phyloP scores from a whole-genome alignment of 2,329 filamentous ascomycete species.

The Rhynchosporium agropyri region DNA sequence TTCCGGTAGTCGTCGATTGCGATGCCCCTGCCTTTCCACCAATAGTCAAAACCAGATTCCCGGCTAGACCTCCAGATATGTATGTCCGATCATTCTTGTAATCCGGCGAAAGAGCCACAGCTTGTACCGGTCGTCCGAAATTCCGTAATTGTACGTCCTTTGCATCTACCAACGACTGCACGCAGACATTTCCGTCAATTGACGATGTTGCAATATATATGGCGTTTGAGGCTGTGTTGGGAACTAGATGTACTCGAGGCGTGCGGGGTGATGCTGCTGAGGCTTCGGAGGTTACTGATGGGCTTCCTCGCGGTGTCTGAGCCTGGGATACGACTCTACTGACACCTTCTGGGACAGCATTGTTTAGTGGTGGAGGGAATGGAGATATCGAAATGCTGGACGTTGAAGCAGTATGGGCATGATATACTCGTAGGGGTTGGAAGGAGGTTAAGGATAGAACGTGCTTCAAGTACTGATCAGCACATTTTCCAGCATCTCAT shows the following conservation, averaged over 20 bases:
- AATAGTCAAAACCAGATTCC: slow-evolving; percentile 82
- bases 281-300: slow-evolving; percentile 49
- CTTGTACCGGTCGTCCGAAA: slow-evolving; percentile 89
- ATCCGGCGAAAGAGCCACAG: slow-evolving; percentile 91
- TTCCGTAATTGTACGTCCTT: slow-evolving; percentile 92
- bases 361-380: slow-evolving; percentile 63
- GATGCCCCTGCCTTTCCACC: slow-evolving; percentile 79
- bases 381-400: slow-evolving; percentile 91
- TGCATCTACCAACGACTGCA: slow-evolving; percentile 81
- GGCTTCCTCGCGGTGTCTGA: slow-evolving; percentile 40
- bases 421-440: slow-evolving; percentile 80
- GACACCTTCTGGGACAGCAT: slow-evolving; percentile 44
- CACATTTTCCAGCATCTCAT: background rate
- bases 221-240: slow-evolving; percentile 80
- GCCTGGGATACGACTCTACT: slow-evolving; percentile 42
- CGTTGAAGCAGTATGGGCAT: slow-evolving; percentile 89
- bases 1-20: slow-evolving; percentile 79
- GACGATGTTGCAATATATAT: slow-evolving; percentile 94
- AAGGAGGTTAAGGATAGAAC: slow-evolving; percentile 82
- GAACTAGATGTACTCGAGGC: slow-evolving; percentile 57
- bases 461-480: slow-evolving; percentile 60
- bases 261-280: slow-evolving; percentile 56
- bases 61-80: slow-evolving; percentile 86
- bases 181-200: slow-evolving; percentile 92
- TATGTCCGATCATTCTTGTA: slow-evolving; percentile 89